A percentile compares a stretch with the other conserved stretches of the same genome.
phyloP scores from a whole-genome alignment of 1,284 basidiomycete species.

The Ustilago esculenta region DNA sequence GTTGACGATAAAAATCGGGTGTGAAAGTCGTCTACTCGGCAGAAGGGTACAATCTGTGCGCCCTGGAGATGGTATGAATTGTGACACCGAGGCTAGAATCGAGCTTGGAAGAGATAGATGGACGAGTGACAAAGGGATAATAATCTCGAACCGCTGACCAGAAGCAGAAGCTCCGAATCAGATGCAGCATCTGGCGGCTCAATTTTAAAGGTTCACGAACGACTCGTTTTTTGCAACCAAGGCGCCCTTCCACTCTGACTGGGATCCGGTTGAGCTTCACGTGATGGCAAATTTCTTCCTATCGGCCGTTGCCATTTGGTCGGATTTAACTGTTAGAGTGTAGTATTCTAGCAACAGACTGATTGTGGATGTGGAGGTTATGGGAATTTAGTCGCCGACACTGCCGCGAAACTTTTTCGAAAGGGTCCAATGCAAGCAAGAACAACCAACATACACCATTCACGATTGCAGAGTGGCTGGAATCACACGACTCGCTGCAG shows the following conservation, averaged over 20 bases:
- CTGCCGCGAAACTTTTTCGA: conserved; percentile 1
- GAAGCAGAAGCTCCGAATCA: not conserved
- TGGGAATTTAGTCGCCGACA: not conserved
- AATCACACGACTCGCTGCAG: too few species aligned
- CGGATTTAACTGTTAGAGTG: not conserved
- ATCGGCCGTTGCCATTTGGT: conserved; percentile 16
- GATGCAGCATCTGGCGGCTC: not conserved
- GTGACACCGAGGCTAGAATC: not conserved
- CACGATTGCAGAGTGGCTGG: not conserved
- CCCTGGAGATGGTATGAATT: not conserved
- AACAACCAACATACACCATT: conserved; percentile 1
- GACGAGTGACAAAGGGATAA: not conserved
- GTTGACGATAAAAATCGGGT: not conserved
- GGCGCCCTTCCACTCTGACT: conserved; percentile 13
- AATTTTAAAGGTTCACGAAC: too few species aligned
- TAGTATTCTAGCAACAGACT: not conserved
- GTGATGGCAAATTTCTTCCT: conserved; percentile 45
- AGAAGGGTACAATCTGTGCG: not conserved
- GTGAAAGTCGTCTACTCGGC: too few species aligned
- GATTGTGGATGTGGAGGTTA: not conserved
- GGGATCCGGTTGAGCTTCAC: conserved; percentile 20
- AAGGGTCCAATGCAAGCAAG: conserved; percentile 1
- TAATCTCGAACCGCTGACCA: too few species aligned
- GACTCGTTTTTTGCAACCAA: conserved; percentile 17
- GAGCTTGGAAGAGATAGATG: not conserved